Conservation (phyloP, 495 filamentous ascomycete genomes). For the Penicillium malachiteum region DNA sequence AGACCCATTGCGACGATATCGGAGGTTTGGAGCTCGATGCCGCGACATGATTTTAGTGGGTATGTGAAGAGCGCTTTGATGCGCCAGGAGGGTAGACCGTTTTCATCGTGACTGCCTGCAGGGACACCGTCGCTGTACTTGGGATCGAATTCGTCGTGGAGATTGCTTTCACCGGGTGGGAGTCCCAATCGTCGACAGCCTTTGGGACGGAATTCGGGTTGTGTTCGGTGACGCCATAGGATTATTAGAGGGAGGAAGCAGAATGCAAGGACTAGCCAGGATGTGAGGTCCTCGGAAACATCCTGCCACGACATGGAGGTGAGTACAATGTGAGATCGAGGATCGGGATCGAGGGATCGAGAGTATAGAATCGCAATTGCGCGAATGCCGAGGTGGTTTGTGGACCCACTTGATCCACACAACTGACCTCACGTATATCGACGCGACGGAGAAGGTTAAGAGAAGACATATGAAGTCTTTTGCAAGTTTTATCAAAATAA, state of each 20-base stretch:
- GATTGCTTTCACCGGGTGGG: conserved; percentile 28
- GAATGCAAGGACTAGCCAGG: background rate
- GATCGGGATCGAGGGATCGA: background rate
- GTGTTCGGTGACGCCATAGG: background rate
- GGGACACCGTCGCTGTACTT: conserved; percentile 32
- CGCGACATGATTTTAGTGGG: conserved; percentile 83
- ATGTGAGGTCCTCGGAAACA: background rate
- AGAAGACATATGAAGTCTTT: no score
- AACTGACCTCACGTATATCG: background rate
- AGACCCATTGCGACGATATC: conserved; percentile 71
- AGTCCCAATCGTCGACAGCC: conserved; percentile 41
- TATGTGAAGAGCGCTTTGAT: conserved; percentile 85
- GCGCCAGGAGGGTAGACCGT: conserved; percentile 42
- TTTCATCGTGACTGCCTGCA: conserved; percentile 5
- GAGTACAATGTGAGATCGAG: background rate
- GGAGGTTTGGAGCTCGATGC: conserved; percentile 68
- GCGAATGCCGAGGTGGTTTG: background rate
- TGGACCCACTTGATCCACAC: conserved; percentile 4
- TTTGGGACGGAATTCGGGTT: background rate
- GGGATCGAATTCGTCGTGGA: conserved; percentile 38
- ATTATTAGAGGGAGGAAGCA: conserved; percentile 2
- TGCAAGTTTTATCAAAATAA: no score
- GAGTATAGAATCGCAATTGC: background rate
- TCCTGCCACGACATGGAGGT: background rate
- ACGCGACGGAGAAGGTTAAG: background rate